These are phyloP conservation scores for Huntiella abstrusa DNA, from an alignment of 2,329 filamentous ascomycete genomes.

Conservation along the genomic window DNA sequence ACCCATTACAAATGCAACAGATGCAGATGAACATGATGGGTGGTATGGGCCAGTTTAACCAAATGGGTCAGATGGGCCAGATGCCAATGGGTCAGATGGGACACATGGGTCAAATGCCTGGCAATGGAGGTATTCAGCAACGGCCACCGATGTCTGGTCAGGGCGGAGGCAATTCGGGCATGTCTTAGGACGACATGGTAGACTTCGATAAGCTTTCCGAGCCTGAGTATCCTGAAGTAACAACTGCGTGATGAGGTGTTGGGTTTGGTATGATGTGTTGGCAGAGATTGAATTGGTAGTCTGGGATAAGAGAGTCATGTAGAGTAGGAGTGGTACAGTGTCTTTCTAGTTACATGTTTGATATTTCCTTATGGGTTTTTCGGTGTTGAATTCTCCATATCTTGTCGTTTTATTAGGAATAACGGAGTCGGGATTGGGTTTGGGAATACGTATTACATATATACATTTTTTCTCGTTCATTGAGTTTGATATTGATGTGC, in stretches of 20 bases:
- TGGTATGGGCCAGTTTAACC: conserved; percentile 8
- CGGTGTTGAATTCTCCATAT: background rate
- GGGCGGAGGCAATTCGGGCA: conserved; percentile 7
- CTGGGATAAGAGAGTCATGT: background rate
- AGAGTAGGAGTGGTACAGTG: background rate
- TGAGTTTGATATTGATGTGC: too few species aligned
- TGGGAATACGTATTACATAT: too few species aligned
- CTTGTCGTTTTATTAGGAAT: too few species aligned
- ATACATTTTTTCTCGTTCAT: too few species aligned
- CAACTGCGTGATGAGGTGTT: background rate
- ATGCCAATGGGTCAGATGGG: conserved; percentile 11
- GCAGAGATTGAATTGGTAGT: background rate
- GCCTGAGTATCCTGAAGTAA: background rate
- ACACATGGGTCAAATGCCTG: conserved; percentile 8
- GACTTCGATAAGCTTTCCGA: conserved; percentile 1
- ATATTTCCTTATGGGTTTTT: background rate
- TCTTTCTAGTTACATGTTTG: background rate
- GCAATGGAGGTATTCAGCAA: conserved; percentile 5
- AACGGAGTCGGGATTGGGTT: too few species aligned
- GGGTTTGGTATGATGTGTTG: background rate
- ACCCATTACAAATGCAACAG: conserved; percentile 9
- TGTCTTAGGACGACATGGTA: conserved; percentile 11
- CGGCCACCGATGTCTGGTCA: conserved; percentile 9
- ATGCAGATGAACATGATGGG: conserved; percentile 11
- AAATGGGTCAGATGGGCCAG: conserved; percentile 7